Evolutionary conservation across 345 rosid genomes (phyloP), one percentile per base, ranked within the genome.

Genomic region (Turnera subulata): DNA sequence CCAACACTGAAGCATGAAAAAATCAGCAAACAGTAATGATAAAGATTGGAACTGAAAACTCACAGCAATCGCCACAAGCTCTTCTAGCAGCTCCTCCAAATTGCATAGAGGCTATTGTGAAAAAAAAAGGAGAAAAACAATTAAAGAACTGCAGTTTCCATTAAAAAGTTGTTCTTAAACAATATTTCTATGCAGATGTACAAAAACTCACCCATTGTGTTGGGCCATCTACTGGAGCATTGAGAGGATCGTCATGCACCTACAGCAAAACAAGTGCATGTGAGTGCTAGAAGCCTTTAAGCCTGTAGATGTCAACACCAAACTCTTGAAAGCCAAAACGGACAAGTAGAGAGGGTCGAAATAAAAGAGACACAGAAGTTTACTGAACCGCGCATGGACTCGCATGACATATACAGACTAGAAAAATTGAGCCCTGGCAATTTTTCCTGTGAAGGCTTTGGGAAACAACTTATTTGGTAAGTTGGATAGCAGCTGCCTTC

Each of bases 231-330:
- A 87, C 96, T 7, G 97, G 97, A 50, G 99, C 94, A 75, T 66
- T 89, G 64, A 87, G 44, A 76, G 99, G 96, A 76, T 89, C 88
- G 70, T 93, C 87, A 75, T 93, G 99, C 65, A 93, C 99, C 99
- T 93, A 69, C 54, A 39, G 61, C 69, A 48, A 21, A 21, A 20
- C 29, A 18, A 48, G 35, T 29, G 35, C 8, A 3, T 29, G 18
- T 6, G 32, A 32, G 22, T 12, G 33, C 56, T n/a, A 53, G 22
- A 18, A 16, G 24, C 42, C 50, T 47, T 43, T 18, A 17, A 6
- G 44, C 22, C 21, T 9, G 47, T 9, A 52, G 16, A 8, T 10
- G 14, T 5, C 11, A 42, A 39, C 43, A 55, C 1, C 10, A 10
- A 12, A 20, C 10, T 13, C 18, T 39, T 19, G 1, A 14, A 55